Evolutionary conservation across 352 stramenopile species (phyloP).

Genomic region (Pythium dissotocum): DNA sequence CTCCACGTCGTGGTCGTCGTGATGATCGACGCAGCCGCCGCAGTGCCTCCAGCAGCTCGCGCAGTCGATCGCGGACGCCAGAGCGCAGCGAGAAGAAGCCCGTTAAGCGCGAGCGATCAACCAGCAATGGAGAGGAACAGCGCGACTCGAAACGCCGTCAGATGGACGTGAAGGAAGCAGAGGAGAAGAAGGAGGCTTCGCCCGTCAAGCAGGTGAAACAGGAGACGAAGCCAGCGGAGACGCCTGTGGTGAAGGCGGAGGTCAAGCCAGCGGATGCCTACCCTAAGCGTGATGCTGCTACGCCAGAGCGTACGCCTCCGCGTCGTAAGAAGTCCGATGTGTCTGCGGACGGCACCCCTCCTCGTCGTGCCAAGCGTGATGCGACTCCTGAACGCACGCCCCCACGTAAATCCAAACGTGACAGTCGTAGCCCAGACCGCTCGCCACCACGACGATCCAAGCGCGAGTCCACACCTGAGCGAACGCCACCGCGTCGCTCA

Average conservation of each 20-base stretch:
- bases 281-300: neutral
- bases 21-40: slow-evolving; percentile 6
- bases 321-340: slow-evolving; percentile 6
- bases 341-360: neutral
- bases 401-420: neutral
- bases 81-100: slow-evolving; percentile 8
- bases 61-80: slow-evolving; percentile 15
- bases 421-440: neutral
- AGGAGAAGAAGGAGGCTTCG: neutral
- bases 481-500: neutral
- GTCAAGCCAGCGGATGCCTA: neutral
- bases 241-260: neutral
- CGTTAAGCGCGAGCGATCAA: slow-evolving; percentile 14
- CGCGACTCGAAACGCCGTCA: slow-evolving; percentile 13
- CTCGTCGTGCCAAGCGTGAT: neutral
- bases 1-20: slow-evolving; percentile 7
- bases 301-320: slow-evolving; percentile 14
- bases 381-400: neutral
- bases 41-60: slow-evolving; percentile 13
- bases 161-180: slow-evolving; percentile 4
- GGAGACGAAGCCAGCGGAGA: neutral
- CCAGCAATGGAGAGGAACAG: neutral
- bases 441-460: slow-evolving; percentile 9
- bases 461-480: slow-evolving; percentile 6
- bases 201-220: neutral